Conservation (phyloP, 1,284 basidiomycete genomes). For the Apiotrichum mycotoxinovorans region DNA sequence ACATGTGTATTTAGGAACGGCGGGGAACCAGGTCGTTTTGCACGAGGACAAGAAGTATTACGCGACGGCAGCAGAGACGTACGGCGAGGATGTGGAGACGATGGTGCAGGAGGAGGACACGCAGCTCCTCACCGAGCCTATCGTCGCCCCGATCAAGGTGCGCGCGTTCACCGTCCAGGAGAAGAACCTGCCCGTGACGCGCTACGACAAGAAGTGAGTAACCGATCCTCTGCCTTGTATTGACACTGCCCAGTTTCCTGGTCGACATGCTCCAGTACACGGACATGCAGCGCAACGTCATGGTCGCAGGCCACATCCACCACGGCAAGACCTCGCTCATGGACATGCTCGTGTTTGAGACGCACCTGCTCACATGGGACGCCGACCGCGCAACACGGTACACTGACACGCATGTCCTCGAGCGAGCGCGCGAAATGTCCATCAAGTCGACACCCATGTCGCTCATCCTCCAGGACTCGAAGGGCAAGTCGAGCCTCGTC, state of each 20-base stretch:
- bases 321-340: constrained; percentile 96
- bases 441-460: constrained; percentile 98
- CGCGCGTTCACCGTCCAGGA: constrained; percentile 88
- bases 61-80: constrained; percentile 84
- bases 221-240: background rate
- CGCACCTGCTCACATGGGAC: constrained; percentile 91
- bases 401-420: constrained; percentile 89
- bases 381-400: constrained; percentile 86
- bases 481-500: constrained; percentile 87
- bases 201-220: constrained; percentile 85
- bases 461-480: constrained; percentile 77
- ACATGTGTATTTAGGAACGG: constrained; percentile 27
- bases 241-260: constrained; percentile 64
- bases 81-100: constrained; percentile 91
- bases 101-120: constrained; percentile 98
- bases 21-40: constrained; percentile 74
- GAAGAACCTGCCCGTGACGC: constrained; percentile 86
- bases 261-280: constrained; percentile 88
- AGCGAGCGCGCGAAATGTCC: constrained; percentile 84
- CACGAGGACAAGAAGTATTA: constrained; percentile 99
- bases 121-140: constrained; percentile 91
- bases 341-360: constrained; percentile 97
- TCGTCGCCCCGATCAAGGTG: constrained; percentile 90
- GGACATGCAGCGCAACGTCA: constrained; percentile 92
- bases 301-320: constrained; percentile 90